Evolutionary conservation across 2,329 filamentous ascomycete species (phyloP), one percentile per base, ranked within the genome.

Genomic region (Stagonosporopsis tanaceti): DNA sequence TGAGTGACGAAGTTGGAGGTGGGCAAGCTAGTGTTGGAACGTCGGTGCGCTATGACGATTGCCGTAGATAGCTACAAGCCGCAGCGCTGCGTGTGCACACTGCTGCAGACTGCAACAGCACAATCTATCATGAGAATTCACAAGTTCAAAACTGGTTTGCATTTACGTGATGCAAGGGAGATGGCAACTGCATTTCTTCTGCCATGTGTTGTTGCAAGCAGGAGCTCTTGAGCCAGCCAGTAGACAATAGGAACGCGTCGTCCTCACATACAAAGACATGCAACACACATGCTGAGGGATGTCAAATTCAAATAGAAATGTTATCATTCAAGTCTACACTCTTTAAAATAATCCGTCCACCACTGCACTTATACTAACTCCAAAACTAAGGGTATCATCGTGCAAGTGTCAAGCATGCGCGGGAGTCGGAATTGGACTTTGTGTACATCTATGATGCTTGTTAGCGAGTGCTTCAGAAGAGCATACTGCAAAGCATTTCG

Each of bases 1-100:
- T 57, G 34, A 20, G 59, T 64, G 58, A 60, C 61, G 57, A 56
- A 65, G 67, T 65, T 69, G 62, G 44, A 50, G 52, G 68, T 67
- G 65, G 64, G 65, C 64, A 57, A 64, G 59, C 53, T 53, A 57
- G 53, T 35, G 48, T 40, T 27, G 17, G 7, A 41, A 38, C 35
- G 38, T 52, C 54, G 27, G 42, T 47, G 48, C 54, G 46, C 46
- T 28, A 57, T 57, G 54, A 57, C 54, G 54, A 47, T 38, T 47
- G 53, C 35, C n/a, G 47, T 51, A 47, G 32, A 40, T n/a, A 41
- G 47, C 34, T 30, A 17, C 47, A 32, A 47, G 27, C 42, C 25
- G 15, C 35, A 46, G 34, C 45, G 39, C 22, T 25, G 35, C 45
- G 12, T 17, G 45, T 20, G 20, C 20, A 20, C 20, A 20, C 20